phyloP scores from a whole-genome alignment of 192 early-diverging fungal species.

The Entomortierella parvispora region DNA sequence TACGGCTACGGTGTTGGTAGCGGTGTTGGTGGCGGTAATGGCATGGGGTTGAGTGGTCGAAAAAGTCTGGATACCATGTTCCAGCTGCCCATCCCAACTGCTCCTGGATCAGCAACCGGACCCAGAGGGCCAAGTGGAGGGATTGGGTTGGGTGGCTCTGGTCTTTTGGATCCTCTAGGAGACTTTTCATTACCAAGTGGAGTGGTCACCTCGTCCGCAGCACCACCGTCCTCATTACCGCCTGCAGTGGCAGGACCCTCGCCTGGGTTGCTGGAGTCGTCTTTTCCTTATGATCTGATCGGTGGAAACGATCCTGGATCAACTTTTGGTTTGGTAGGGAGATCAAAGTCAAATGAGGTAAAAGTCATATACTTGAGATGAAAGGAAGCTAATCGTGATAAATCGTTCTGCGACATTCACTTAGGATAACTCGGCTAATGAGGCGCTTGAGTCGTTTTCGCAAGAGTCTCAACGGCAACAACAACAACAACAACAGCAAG shows the following conservation, averaged over 20 bases:
- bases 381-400: too few relatives aligned
- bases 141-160: background rate
- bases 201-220: background rate
- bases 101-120: background rate
- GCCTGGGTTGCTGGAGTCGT: background rate
- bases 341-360: too few relatives aligned
- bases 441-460: too few relatives aligned
- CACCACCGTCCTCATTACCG: background rate
- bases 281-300: too few relatives aligned
- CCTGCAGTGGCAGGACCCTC: background rate
- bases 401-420: too few relatives aligned
- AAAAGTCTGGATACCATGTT: background rate
- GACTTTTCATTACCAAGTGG: background rate
- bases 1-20: too few relatives aligned
- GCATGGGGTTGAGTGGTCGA: conserved; percentile 7
- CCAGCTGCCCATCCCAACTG: conserved; percentile 3
- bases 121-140: background rate
- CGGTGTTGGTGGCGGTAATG: conserved; percentile 5
- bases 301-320: too few relatives aligned
- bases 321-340: too few relatives aligned
- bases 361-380: too few relatives aligned
- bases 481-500: too few relatives aligned
- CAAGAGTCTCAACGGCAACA: too few relatives aligned
- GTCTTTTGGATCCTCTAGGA: conserved; percentile 11
- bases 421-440: too few relatives aligned